Evolutionary conservation across 2,329 filamentous ascomycete genomes (phyloP).

Genomic region (Cercospora beticola): DNA sequence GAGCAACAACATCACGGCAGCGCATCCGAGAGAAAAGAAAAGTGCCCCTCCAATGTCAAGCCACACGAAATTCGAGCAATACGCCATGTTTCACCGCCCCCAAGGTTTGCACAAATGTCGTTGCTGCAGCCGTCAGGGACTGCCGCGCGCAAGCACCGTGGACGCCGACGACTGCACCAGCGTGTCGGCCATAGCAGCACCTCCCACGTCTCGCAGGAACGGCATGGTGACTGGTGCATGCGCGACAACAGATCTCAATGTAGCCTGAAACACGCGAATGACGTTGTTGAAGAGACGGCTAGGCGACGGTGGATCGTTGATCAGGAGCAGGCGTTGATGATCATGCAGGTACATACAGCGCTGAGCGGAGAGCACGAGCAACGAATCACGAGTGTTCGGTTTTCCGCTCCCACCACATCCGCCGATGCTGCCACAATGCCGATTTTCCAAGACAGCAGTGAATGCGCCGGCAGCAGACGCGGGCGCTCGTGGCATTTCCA

Average conservation of each 20-base stretch:
- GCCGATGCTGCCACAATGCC: not conserved
- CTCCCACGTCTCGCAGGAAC: not conserved
- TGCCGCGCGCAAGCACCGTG: not conserved
- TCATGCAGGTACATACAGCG: slow-evolving; percentile 9
- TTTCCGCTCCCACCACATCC: not conserved
- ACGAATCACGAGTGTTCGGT: not conserved
- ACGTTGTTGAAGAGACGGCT: slow-evolving; percentile 1
- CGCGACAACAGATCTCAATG: slow-evolving; percentile 3
- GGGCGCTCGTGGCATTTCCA: not conserved
- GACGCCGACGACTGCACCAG: not conserved
- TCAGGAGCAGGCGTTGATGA: not conserved
- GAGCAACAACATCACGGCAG: not conserved
- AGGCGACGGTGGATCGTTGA: slow-evolving; percentile 2
- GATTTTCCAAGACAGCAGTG: not conserved
- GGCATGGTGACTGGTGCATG: not conserved
- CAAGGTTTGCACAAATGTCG: not conserved
- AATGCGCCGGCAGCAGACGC: not conserved
- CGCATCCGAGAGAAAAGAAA: not conserved
- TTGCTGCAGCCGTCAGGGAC: not conserved
- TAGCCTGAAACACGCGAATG: slow-evolving; percentile 13
- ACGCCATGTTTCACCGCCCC: slow-evolving; percentile 3
- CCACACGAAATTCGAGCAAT: not conserved
- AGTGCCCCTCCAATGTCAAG: not conserved
- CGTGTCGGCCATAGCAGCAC: not conserved
- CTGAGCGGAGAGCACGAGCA: not conserved